Percentiles rank a stretch among this genome's conserved stretches.
phyloP scores from a whole-genome alignment of 257 asterid species.

The Eustoma russellianum region DNA sequence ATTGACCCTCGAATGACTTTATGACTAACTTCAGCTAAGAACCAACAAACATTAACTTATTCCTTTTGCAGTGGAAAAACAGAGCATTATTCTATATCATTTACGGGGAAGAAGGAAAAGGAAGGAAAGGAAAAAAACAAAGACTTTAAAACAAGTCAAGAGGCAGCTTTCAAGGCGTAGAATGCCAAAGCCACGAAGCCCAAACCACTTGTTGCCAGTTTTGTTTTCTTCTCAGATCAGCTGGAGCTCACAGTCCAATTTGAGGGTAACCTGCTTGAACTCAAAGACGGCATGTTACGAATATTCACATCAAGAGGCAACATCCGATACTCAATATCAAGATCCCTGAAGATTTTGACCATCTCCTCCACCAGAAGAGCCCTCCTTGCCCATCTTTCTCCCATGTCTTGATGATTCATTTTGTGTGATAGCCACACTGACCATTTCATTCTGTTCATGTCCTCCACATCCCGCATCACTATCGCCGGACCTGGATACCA shows the following conservation, averaged over 20 bases:
- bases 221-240: neutral
- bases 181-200: too few species aligned
- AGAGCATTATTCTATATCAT: too few species aligned
- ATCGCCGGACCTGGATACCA: slow-evolving; percentile 70
- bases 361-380: slow-evolving; percentile 69
- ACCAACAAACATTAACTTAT: too few species aligned
- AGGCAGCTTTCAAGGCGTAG: neutral
- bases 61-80: too few species aligned
- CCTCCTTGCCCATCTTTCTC: slow-evolving; percentile 77
- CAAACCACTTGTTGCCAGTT: too few species aligned
- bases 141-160: neutral
- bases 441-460: slow-evolving; percentile 73
- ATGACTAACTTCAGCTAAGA: too few species aligned
- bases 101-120: too few species aligned
- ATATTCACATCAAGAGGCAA: slow-evolving; percentile 67
- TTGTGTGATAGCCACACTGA: slow-evolving; percentile 69
- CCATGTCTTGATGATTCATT: slow-evolving; percentile 92
- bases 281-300: slow-evolving; percentile 55
- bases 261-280: slow-evolving; percentile 55
- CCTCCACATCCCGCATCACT: slow-evolving; percentile 78
- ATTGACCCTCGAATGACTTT: too few species aligned
- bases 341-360: slow-evolving; percentile 63
- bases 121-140: too few species aligned
- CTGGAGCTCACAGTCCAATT: slow-evolving; percentile 44
- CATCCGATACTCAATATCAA: slow-evolving; percentile 72